These are phyloP conservation scores for Apiotrichum mycotoxinovorans DNA, from an alignment of 1,284 basidiomycete genomes.

Conservation along the genomic window DNA sequence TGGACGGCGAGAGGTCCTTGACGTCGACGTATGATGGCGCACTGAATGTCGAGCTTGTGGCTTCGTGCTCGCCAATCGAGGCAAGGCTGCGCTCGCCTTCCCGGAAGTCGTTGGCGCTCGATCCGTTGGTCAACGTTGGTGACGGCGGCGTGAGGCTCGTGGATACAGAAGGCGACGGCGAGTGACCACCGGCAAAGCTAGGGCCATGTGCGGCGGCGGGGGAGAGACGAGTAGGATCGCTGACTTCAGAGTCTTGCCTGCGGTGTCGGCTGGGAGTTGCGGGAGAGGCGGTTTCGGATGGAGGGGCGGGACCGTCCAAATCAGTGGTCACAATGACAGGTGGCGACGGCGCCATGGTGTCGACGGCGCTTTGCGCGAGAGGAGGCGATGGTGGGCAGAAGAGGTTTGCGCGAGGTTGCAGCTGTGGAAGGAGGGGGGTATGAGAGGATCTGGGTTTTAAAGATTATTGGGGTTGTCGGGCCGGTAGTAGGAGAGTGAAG, in stretches of 20 bases:
- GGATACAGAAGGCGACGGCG: constrained; percentile 23
- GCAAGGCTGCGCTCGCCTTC: constrained; percentile 56
- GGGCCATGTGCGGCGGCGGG: constrained; percentile 22
- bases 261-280: constrained; percentile 12
- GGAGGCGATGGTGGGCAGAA: no score
- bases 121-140: constrained; percentile 37
- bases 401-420: background rate
- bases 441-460: background rate
- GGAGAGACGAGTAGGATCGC: constrained; percentile 28
- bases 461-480: no score
- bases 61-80: constrained; percentile 52
- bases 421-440: background rate
- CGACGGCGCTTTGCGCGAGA: no score
- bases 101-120: constrained; percentile 50
- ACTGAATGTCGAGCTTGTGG: constrained; percentile 24
- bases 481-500: no score
- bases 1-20: constrained; percentile 11
- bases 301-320: constrained; percentile 20
- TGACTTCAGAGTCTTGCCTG: constrained; percentile 15
- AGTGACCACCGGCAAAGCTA: constrained; percentile 8
- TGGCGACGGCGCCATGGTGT: constrained; percentile 20
- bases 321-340: constrained; percentile 42
- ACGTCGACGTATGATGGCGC: constrained; percentile 23
- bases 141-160: constrained; percentile 37
- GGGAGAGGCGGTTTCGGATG: constrained; percentile 7